A percentile compares a stretch with the other conserved stretches of the same genome.
phyloP scores from a whole-genome alignment of 257 asterid species.

The Linaria vulgaris region DNA sequence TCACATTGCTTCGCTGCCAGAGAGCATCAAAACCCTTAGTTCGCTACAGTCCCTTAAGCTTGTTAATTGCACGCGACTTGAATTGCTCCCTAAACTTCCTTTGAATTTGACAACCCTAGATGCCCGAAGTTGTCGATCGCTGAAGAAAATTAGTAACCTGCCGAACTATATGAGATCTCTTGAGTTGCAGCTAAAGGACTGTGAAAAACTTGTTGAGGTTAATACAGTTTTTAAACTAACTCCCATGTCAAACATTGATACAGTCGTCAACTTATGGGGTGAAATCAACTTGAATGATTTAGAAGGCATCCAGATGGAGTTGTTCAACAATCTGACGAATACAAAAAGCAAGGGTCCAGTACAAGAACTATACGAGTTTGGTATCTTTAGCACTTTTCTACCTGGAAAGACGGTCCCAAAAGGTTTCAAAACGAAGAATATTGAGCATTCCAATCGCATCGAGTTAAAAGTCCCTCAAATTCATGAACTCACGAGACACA shows the following conservation, averaged over 20 bases:
- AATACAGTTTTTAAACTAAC: background rate
- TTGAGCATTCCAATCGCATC: background rate
- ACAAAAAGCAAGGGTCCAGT: background rate
- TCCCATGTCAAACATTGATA: background rate
- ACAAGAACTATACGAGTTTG: background rate
- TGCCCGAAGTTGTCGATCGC: background rate
- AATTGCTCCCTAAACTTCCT: background rate
- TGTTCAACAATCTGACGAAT: background rate
- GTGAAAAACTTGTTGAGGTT: slow-evolving; percentile 1
- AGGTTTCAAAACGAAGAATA: background rate
- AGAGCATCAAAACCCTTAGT: background rate
- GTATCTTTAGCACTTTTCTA: background rate
- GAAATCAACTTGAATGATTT: background rate
- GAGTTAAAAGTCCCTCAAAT: background rate
- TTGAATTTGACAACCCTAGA: background rate
- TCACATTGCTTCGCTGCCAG: background rate
- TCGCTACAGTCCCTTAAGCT: background rate
- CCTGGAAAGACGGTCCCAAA: background rate
- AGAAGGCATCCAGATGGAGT: background rate
- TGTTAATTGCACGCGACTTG: background rate
- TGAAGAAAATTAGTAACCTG: background rate
- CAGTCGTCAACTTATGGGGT: background rate
- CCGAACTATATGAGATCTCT: background rate
- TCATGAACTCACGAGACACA: background rate
- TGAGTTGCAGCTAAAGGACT: background rate